Evolutionary conservation across 352 stramenopile species (phyloP).

Genomic region (Pythium biforme): DNA sequence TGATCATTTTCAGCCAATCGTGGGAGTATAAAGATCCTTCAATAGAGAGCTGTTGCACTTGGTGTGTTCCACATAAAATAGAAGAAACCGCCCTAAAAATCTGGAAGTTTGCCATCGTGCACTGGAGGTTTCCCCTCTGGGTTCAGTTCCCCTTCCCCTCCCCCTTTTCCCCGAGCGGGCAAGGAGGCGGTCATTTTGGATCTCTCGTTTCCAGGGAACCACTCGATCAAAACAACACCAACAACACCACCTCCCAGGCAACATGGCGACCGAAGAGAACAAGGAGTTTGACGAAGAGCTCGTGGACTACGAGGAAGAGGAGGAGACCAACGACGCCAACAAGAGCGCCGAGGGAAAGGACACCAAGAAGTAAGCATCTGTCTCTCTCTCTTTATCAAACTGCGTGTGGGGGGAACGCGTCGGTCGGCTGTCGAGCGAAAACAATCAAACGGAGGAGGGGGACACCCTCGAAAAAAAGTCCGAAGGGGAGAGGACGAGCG

Average conservation of each 20-base stretch:
- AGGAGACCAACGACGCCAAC: slow-evolving; percentile 68
- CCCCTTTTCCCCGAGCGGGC: background rate
- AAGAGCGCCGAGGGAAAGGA: slow-evolving; percentile 84
- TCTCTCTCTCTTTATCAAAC: slow-evolving; percentile 21
- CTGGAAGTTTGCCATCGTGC: slow-evolving; percentile 18
- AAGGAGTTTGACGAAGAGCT: slow-evolving; percentile 89
- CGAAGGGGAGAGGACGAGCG: background rate
- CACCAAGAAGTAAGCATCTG: slow-evolving; percentile 86
- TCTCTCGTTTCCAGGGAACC: slow-evolving; percentile 29
- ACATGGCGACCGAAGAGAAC: slow-evolving; percentile 81
- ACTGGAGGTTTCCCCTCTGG: background rate
- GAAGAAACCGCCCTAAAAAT: slow-evolving; percentile 27
- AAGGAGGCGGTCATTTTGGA: slow-evolving; percentile 19
- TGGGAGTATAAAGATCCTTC: background rate
- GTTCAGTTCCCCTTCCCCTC: slow-evolving; percentile 21
- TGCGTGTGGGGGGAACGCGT: background rate
- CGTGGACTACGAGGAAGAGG: slow-evolving; percentile 89
- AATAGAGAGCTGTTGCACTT: background rate
- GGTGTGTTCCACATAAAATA: slow-evolving; percentile 35
- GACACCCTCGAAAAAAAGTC: background rate
- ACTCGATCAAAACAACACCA: slow-evolving; percentile 17
- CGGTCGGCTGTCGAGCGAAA: slow-evolving; percentile 1
- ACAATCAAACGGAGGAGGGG: background rate
- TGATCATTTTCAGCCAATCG: background rate
- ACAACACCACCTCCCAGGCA: slow-evolving; percentile 9